Percentiles rank a stretch among this genome's conserved stretches.
Conservation (phyloP, 805 yeast species). For the Wickerhamiella qilinensis region DNA sequence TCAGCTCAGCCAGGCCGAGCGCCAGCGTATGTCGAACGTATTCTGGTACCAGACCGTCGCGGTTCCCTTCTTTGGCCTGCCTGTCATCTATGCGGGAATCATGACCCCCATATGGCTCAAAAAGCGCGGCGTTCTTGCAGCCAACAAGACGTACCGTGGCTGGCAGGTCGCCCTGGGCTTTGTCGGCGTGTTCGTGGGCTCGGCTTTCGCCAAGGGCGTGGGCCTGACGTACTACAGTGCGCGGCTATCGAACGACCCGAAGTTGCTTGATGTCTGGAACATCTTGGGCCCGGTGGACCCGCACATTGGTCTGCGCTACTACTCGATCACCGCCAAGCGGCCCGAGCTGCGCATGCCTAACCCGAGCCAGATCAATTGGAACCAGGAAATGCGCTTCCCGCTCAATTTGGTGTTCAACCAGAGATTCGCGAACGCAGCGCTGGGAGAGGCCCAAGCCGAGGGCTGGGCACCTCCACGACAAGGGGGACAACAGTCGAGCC, state of each 20-base stretch:
- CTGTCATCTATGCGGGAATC: slow-evolving; percentile 10
- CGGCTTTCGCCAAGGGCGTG: slow-evolving; percentile 7
- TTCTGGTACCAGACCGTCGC: slow-evolving; percentile 10
- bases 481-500: not conserved
- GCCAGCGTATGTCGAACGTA: slow-evolving; percentile 7
- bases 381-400: slow-evolving; percentile 13
- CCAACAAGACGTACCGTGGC: slow-evolving; percentile 6
- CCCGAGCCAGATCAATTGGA: slow-evolving; percentile 15
- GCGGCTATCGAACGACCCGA: slow-evolving; percentile 1
- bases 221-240: slow-evolving; percentile 4
- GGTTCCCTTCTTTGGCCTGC: slow-evolving; percentile 13
- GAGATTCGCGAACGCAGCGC: not conserved
- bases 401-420: slow-evolving; percentile 8
- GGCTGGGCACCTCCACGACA: not conserved
- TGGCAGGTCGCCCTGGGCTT: slow-evolving; percentile 13
- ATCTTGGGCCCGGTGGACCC: slow-evolving; percentile 12
- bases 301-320: slow-evolving; percentile 15
- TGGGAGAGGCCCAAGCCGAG: not conserved
- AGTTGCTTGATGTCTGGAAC: slow-evolving; percentile 8
- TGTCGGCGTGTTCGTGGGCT: slow-evolving; percentile 13
- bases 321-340: slow-evolving; percentile 8
- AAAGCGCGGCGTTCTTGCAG: slow-evolving; percentile 5
- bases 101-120: slow-evolving; percentile 10
- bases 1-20: slow-evolving; percentile 9
- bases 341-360: slow-evolving; percentile 11